Evolutionary conservation across 1,139 yeast genomes (phyloP), one percentile per base, ranked within the genome.

Genomic region (Pichia norvegensis): DNA sequence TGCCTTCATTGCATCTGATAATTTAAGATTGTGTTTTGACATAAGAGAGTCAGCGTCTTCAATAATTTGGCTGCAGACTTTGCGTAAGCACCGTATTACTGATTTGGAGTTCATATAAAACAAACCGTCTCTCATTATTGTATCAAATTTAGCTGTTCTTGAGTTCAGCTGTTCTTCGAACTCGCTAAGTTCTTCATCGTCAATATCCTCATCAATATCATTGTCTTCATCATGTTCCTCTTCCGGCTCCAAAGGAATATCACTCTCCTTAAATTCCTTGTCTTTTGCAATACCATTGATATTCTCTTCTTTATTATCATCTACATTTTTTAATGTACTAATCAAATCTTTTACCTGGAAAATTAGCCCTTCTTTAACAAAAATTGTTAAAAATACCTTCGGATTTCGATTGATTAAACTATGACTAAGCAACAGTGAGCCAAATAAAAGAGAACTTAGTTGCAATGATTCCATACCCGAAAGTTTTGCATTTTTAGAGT

Each of bases 281-380:
- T 61, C 63, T 7, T 58, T 57, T 13, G 55, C 57, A 6, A 55
- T 59, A 1, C 55, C 52, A 2, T 54, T 58, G 4, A 60, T 59
- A 6, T 53, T 55, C 37, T 54, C 37, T 50, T 55, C 45, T 44
- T 51, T 46, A 44, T 55, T 36, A 55, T 62, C 51, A 50, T 57
- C 16, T 7, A 31, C 42, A 11, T 4, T 27, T 17, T 38, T 25
- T 23, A 48, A 41, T 10, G 33, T 20, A 10, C 11, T 59, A 4
- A 60, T 43, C 14, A 68, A 52, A 1, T 57, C 54, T 4, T 57
- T 54, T 4, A 76, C 66, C 56, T 85, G 90, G 17, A 73, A 68
- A 11, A 84, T 66, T 22, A 84, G 65, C 0, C 96, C 96, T 55
- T 87, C 94, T 48, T 85, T 73, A 54, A 76, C 84, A 51, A 87